phyloP scores from a whole-genome alignment of 139 green algal species.

The Auxenochlorella pyrenoidosa region DNA sequence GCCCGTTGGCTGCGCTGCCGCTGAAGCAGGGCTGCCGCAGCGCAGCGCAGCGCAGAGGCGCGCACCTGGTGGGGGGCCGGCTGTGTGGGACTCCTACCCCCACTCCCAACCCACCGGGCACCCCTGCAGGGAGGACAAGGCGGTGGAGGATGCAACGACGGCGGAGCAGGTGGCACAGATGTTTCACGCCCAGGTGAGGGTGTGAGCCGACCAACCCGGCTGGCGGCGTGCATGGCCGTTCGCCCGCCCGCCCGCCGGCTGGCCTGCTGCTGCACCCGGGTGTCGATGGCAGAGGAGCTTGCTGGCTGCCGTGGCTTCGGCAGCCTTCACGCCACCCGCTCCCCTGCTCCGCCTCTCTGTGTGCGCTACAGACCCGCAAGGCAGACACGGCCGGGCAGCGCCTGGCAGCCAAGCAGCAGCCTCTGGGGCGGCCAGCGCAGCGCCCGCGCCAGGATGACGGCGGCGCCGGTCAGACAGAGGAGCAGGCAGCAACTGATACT shows the following conservation, averaged over 20 bases:
- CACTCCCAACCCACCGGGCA: no score
- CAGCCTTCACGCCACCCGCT: neutral
- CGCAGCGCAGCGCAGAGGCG: no score
- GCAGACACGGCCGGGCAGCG: constrained; percentile 19
- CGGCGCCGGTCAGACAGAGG: neutral
- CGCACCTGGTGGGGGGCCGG: no score
- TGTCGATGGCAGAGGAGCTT: neutral
- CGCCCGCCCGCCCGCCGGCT: no score
- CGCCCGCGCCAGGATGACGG: neutral
- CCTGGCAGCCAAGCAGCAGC: constrained; percentile 14
- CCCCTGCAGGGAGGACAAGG: constrained; percentile 93
- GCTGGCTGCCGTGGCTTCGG: neutral
- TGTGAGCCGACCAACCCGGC: no score
- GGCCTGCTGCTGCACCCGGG: no score
- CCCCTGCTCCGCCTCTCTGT: neutral
- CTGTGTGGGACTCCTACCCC: no score
- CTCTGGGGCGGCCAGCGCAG: neutral
- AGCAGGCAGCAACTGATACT: neutral
- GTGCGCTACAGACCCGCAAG: constrained; percentile 24
- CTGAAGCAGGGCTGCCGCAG: neutral
- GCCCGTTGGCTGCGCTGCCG: neutral
- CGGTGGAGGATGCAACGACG: constrained; percentile 85
- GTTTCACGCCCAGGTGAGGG: constrained; percentile 13
- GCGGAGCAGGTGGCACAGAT: constrained; percentile 69
- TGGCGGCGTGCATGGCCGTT: no score